A percentile compares a stretch with the other conserved stretches of the same genome.
phyloP scores from a whole-genome alignment of 768 basidiomycete species.

The Suillus paluster region DNA sequence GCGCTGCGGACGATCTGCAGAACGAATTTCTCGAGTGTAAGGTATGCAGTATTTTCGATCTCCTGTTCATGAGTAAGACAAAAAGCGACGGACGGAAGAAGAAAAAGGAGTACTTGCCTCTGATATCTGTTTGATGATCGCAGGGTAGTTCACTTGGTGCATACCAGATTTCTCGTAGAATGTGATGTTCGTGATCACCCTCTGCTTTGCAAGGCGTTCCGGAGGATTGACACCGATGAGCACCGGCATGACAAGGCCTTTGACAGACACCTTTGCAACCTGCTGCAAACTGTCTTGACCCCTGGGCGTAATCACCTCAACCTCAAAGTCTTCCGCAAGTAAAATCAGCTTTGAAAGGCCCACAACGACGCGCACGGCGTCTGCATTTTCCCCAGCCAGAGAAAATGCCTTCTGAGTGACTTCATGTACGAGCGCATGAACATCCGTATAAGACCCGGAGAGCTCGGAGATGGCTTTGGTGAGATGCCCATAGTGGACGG shows the following conservation, averaged over 20 bases:
- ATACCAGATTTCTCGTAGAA: conserved; percentile 39
- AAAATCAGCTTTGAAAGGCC: conserved; percentile 55
- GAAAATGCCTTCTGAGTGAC: conserved; percentile 43
- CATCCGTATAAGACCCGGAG: conserved; percentile 25
- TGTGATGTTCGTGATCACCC: conserved; percentile 57
- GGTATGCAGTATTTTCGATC: conserved; percentile 53
- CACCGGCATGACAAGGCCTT: conserved; percentile 51
- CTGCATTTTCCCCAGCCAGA: conserved; percentile 41
- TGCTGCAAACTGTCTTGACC: neutral
- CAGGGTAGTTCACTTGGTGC: conserved; percentile 42
- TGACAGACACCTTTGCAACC: conserved; percentile 43
- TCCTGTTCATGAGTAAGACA: conserved; percentile 37
- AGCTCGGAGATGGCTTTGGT: conserved; percentile 49
- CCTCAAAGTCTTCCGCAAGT: conserved; percentile 47
- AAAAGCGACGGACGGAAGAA: neutral
- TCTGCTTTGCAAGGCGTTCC: conserved; percentile 67
- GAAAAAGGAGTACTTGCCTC: conserved; percentile 15
- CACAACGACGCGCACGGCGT: conserved; percentile 46
- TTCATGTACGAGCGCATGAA: conserved; percentile 38
- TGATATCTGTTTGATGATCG: conserved; percentile 39
- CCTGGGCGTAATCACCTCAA: conserved; percentile 40
- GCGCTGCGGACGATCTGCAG: conserved; percentile 48
- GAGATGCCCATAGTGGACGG: conserved; percentile 69
- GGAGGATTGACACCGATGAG: conserved; percentile 76
- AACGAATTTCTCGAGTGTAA: conserved; percentile 66